Conservation (phyloP, 2,329 filamentous ascomycete species). For the Fusarium nodosum region DNA sequence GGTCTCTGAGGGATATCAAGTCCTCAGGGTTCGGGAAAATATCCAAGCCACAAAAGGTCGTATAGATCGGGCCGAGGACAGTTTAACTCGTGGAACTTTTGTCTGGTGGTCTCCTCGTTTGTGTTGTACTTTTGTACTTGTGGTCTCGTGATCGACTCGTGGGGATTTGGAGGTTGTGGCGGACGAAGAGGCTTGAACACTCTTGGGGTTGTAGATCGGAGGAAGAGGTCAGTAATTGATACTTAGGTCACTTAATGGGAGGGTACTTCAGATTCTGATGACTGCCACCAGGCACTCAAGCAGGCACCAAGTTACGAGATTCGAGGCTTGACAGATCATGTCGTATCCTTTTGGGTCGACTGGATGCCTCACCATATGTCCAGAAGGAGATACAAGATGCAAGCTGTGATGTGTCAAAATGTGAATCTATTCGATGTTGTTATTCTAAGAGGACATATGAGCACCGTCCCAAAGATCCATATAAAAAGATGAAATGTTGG, state of each 20-base stretch:
- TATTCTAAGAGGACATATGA: not conserved
- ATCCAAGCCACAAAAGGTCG: not conserved
- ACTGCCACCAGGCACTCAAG: not conserved
- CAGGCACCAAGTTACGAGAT: too few species aligned
- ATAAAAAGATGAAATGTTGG: too few species aligned
- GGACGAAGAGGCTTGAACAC: not conserved
- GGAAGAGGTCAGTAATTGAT: not conserved
- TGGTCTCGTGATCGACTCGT: not conserved
- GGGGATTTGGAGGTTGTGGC: not conserved
- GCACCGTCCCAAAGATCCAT: not conserved
- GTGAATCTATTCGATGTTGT: not conserved
- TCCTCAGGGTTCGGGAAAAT: not conserved
- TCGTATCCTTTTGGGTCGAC: not conserved
- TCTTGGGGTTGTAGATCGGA: too few species aligned
- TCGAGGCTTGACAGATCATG: not conserved
- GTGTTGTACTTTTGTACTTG: not conserved
- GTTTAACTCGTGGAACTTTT: not conserved
- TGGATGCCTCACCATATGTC: not conserved
- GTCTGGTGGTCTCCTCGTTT: not conserved
- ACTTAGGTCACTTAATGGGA: not conserved
- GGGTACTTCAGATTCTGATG: not conserved
- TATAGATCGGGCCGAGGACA: slow-evolving; percentile 16
- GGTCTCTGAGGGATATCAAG: not conserved
- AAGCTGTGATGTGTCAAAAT: not conserved
- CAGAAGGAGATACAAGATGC: not conserved